Conservation (phyloP, 1,284 basidiomycete species). For the Tilletia caries region DNA sequence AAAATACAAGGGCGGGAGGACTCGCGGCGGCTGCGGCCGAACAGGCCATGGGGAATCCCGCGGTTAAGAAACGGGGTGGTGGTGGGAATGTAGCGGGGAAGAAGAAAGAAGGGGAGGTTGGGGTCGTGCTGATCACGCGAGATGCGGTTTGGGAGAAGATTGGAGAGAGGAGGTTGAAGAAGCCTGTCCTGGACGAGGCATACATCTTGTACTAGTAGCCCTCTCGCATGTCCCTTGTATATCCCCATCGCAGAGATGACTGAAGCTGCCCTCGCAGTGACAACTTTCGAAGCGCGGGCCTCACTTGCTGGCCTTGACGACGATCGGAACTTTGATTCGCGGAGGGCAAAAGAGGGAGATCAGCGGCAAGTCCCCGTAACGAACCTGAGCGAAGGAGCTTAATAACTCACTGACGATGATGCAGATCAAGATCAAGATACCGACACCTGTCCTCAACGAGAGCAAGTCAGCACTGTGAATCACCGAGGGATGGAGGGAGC, state of each 20-base stretch:
- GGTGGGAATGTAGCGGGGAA: not conserved
- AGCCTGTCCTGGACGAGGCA: conserved; percentile 35
- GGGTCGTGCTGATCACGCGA: conserved; percentile 28
- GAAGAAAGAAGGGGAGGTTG: not conserved
- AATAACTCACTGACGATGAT: conserved; percentile 51
- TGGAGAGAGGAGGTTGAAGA: conserved; percentile 26
- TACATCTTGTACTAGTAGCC: conserved; percentile 23
- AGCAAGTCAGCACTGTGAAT: no score
- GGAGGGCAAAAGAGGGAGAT: not conserved
- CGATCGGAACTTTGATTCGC: conserved; percentile 46
- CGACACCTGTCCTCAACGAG: conserved; percentile 23
- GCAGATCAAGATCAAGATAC: conserved; percentile 50
- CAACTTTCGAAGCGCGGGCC: no score
- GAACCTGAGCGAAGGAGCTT: no score
- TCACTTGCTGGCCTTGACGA: conserved; percentile 27
- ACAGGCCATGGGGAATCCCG: not conserved
- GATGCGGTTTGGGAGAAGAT: conserved; percentile 29
- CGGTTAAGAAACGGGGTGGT: conserved; percentile 11
- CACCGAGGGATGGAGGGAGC: no score
- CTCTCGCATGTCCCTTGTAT: no score
- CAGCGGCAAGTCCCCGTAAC: no score
- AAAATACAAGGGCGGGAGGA: conserved; percentile 7
- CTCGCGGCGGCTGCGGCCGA: not conserved
- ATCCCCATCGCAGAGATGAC: no score
- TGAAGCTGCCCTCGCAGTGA: no score